Conservation (phyloP, 192 early-diverging fungal genomes). For the Spizellomyces sp. region DNA sequence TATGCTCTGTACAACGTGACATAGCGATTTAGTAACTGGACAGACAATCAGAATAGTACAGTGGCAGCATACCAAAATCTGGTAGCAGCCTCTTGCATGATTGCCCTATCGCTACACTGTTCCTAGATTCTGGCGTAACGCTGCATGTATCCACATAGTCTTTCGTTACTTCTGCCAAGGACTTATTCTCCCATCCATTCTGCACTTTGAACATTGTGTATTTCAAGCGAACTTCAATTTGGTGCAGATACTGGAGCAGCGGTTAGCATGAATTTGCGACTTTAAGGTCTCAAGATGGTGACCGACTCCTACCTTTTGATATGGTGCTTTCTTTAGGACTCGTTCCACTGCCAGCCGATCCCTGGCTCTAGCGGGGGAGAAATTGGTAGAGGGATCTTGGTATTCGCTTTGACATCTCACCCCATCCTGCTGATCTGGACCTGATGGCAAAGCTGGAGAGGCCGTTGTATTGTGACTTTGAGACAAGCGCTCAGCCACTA, state of each 20-base stretch:
- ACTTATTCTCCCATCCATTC: constrained; percentile 11
- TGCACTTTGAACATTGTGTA: constrained; percentile 13
- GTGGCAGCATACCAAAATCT: too few relatives aligned
- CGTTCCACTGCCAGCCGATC: constrained; percentile 9
- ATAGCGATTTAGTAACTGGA: too few relatives aligned
- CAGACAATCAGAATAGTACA: too few relatives aligned
- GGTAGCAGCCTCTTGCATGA: too few relatives aligned
- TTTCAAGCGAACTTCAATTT: neutral
- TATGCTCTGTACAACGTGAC: too few relatives aligned
- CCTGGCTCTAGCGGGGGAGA: neutral
- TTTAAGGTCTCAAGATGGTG: neutral
- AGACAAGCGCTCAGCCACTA: too few relatives aligned
- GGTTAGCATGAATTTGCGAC: neutral
- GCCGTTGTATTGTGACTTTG: too few relatives aligned
- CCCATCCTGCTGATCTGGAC: too few relatives aligned
- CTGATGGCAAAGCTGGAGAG: too few relatives aligned
- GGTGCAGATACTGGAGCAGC: constrained; percentile 3
- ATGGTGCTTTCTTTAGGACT: constrained; percentile 19
- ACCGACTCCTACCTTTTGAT: constrained; percentile 10
- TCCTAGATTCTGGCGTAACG: neutral
- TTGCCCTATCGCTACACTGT: neutral
- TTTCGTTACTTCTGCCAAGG: neutral
- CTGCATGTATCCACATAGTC: neutral
- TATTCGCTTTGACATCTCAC: too few relatives aligned
- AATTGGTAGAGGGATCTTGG: too few relatives aligned